Percentiles rank a stretch among this genome's conserved stretches.
Conservation (phyloP, 345 rosid species). For the Salix suchowensis region DNA sequence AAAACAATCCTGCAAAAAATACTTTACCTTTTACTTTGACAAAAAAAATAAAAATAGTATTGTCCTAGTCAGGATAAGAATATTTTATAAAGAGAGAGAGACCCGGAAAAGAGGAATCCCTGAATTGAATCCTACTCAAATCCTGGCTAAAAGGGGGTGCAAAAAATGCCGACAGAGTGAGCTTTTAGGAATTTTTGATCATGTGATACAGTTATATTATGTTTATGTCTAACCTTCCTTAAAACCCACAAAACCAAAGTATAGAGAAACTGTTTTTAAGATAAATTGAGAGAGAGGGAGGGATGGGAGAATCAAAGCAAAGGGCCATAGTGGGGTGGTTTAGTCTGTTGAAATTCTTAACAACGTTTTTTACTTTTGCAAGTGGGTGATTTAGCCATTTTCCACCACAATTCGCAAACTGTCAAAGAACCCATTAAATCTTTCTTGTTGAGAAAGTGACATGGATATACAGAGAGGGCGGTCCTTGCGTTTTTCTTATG, state of each 20-base stretch:
- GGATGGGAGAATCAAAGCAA: neutral
- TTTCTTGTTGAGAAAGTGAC: constrained; percentile 18
- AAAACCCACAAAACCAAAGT: constrained; percentile 8
- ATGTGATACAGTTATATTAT: neutral
- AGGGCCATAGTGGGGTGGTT: neutral
- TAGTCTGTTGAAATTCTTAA: constrained; percentile 19
- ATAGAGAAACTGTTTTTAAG: neutral
- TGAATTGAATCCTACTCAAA: constrained; percentile 34
- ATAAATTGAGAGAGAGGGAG: neutral
- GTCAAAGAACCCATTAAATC: constrained; percentile 28
- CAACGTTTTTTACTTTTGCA: constrained; percentile 9
- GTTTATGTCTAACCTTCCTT: constrained; percentile 4
- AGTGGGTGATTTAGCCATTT: constrained; percentile 36
- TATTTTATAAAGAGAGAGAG: constrained; percentile 4
- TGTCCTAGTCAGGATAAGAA: neutral
- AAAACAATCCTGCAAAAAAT: constrained; percentile 24
- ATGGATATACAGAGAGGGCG: neutral
- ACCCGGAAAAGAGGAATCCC: constrained; percentile 9
- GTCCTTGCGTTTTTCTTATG: no score
- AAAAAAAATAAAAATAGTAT: neutral
- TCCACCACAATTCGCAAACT: constrained; percentile 41
- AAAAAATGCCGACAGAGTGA: constrained; percentile 11
- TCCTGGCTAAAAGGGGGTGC: constrained; percentile 6
- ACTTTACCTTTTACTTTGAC: neutral
- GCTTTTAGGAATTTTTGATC: constrained; percentile 1